These are phyloP conservation scores for Geotrichum cucujoidarum DNA, from an alignment of 1,139 yeast species.

Conservation along the genomic window DNA sequence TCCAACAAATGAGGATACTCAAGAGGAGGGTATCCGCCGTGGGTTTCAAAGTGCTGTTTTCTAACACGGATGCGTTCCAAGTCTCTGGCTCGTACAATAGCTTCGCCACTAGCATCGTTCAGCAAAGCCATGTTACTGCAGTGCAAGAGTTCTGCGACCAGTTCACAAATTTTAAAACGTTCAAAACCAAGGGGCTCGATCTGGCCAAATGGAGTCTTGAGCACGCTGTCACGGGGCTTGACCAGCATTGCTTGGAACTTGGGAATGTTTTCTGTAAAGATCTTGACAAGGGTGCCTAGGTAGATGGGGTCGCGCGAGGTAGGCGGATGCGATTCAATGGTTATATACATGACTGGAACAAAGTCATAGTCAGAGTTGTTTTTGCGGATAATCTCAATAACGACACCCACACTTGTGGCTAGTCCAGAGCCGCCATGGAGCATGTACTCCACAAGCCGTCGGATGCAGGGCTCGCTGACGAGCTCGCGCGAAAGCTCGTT, in stretches of 20 bases:
- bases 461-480: conserved; percentile 67
- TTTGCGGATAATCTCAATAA: conserved; percentile 90
- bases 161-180: conserved; percentile 88
- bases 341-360: conserved; percentile 79
- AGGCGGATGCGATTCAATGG: conserved; percentile 91
- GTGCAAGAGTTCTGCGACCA: conserved; percentile 89
- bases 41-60: conserved; percentile 31
- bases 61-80: conserved; percentile 51
- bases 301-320: conserved; percentile 92
- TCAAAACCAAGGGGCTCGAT: conserved; percentile 93
- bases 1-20: background rate
- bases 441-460: conserved; percentile 72
- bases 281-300: conserved; percentile 76
- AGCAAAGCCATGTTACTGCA: conserved; percentile 94
- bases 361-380: conserved; percentile 94
- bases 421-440: conserved; percentile 84
- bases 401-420: conserved; percentile 93
- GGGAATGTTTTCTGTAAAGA: conserved; percentile 72
- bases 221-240: conserved; percentile 33
- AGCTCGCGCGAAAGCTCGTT: conserved; percentile 89
- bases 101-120: conserved; percentile 80
- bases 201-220: conserved; percentile 67
- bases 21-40: conserved; percentile 8
- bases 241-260: conserved; percentile 57
- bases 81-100: conserved; percentile 72